Evolutionary conservation across 306 rosid species (phyloP).

Genomic region (Fragaria nilgerrensis): DNA sequence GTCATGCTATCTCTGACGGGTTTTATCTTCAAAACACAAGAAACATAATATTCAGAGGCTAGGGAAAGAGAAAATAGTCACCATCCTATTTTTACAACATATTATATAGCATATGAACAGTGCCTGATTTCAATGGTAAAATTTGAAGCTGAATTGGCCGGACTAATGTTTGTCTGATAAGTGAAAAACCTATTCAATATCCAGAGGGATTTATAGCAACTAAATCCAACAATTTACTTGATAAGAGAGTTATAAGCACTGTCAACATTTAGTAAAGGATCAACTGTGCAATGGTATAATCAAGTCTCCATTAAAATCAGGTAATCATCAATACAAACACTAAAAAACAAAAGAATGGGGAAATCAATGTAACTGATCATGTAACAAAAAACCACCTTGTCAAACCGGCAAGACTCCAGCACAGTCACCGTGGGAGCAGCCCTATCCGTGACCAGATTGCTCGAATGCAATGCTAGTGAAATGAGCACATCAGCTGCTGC

Average conservation of each 20-base stretch:
- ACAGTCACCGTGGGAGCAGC: constrained; percentile 53
- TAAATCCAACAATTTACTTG: background rate
- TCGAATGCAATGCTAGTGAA: constrained; percentile 77
- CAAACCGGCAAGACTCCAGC: constrained; percentile 85
- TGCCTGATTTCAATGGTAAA: background rate
- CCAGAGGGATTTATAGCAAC: background rate
- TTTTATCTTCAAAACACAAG: constrained; percentile 63
- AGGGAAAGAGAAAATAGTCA: background rate
- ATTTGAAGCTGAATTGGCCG: background rate
- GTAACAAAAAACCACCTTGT: constrained; percentile 71
- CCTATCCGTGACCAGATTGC: constrained; percentile 58
- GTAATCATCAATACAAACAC: background rate
- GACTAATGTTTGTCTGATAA: background rate
- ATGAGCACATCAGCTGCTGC: constrained; percentile 89
- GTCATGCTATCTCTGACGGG: constrained; percentile 93
- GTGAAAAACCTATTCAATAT: background rate
- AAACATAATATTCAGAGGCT: background rate
- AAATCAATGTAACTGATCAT: background rate
- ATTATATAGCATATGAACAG: background rate
- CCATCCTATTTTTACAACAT: background rate
- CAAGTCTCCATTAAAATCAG: background rate
- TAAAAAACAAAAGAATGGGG: background rate
- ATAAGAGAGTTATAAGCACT: background rate
- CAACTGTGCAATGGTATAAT: background rate
- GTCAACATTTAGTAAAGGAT: background rate